Conservation (phyloP, 2,329 filamentous ascomycete genomes). For the Escovopsis sp. region DNA sequence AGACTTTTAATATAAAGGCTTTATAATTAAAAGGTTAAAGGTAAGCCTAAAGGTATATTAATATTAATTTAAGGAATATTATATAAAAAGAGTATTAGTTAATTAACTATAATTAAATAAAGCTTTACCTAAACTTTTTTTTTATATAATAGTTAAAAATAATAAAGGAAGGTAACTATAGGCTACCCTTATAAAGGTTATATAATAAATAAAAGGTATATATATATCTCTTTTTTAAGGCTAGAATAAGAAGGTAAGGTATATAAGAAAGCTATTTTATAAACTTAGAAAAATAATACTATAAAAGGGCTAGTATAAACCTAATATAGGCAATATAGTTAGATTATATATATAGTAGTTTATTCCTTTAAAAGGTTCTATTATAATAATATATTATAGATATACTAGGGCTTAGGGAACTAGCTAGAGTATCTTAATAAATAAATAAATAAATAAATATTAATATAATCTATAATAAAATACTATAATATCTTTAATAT, state of each 20-base stretch:
- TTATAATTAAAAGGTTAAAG: neutral
- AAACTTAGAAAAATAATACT: no score
- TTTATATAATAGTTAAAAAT: no score
- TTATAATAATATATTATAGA: neutral
- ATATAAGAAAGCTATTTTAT: no score
- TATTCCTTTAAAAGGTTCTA: neutral
- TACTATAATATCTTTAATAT: no score
- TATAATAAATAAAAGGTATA: neutral
- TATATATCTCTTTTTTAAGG: neutral
- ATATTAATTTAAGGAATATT: neutral
- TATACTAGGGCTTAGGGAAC: no score
- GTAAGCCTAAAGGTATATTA: neutral
- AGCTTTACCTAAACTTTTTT: neutral
- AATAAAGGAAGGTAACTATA: neutral
- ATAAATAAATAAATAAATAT: no score
- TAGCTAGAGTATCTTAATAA: no score
- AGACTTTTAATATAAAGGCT: neutral
- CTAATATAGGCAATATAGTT: neutral
- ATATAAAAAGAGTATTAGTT: neutral
- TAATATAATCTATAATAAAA: no score
- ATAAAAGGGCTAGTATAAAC: no score
- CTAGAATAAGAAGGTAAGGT: no score
- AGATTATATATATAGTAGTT: neutral
- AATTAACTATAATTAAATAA: neutral
- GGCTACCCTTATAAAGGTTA: neutral